Evolutionary conservation across 2,329 filamentous ascomycete genomes (phyloP).

Genomic region (Phaeoacremonium minimum): DNA sequence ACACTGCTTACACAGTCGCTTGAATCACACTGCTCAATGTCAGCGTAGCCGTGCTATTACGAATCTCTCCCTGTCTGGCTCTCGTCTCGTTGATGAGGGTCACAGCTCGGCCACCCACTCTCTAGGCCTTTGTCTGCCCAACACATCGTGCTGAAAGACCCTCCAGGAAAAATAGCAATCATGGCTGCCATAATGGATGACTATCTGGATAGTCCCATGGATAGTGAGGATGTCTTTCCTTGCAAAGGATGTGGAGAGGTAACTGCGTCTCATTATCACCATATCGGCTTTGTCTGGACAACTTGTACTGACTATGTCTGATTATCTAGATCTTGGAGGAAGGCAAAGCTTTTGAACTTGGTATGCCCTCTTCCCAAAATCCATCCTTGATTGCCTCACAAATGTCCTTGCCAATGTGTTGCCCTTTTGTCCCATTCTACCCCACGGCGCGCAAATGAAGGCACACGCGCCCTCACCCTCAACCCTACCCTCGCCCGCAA

Average conservation of each 20-base stretch:
- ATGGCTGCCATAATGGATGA: conserved; percentile 56
- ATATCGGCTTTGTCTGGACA: no score
- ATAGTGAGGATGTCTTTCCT: conserved; percentile 78
- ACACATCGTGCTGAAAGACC: no score
- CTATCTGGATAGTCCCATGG: conserved; percentile 62
- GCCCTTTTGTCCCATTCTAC: no score
- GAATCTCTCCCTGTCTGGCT: no score
- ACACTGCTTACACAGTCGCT: no score
- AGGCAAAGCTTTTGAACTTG: conserved; percentile 96
- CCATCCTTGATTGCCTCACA: background rate
- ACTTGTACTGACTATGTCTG: conserved; percentile 17
- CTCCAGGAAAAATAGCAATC: conserved; percentile 15
- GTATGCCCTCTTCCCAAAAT: conserved; percentile 45
- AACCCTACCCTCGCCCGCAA: conserved; percentile 10
- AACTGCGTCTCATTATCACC: no score
- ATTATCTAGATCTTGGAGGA: conserved; percentile 82
- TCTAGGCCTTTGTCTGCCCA: no score
- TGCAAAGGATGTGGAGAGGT: conserved; percentile 95
- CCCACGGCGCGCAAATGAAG: no score
- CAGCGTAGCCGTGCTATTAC: no score
- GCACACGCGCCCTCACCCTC: conserved; percentile 4
- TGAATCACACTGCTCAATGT: no score
- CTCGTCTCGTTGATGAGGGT: no score
- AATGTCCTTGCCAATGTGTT: background rate
- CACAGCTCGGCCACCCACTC: no score